Evolutionary conservation across 371 early-diverging fungal genomes (phyloP).

Genomic region (Rhizopus arrhizus): DNA sequence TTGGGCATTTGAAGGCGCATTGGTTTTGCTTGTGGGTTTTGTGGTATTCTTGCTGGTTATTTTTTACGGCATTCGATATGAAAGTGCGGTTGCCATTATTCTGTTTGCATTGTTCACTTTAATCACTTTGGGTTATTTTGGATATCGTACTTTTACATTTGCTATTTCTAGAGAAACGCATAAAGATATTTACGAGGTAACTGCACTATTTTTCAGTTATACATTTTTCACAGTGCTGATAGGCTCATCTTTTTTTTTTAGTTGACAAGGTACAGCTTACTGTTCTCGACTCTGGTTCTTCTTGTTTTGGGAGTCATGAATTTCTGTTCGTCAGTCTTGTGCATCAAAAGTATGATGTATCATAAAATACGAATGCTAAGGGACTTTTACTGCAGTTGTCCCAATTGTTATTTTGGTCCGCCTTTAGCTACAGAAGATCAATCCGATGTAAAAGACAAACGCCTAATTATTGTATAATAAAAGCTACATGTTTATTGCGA

Average conservation of each 20-base stretch:
- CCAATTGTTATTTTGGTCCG: neutral
- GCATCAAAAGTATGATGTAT: slow-evolving; percentile 8
- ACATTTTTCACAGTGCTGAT: no score
- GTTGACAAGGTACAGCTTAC: slow-evolving; percentile 3
- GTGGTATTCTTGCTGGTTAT: slow-evolving; percentile 18
- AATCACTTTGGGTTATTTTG: slow-evolving; percentile 27
- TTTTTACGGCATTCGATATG: slow-evolving; percentile 9
- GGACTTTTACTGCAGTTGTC: slow-evolving; percentile 1
- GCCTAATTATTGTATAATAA: no score
- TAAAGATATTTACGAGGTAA: slow-evolving; percentile 31
- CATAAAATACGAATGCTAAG: slow-evolving; percentile 6
- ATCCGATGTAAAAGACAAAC: no score
- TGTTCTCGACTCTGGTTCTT: slow-evolving; percentile 12
- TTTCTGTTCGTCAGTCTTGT: slow-evolving; percentile 10
- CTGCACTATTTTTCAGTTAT: no score
- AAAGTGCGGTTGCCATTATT: neutral
- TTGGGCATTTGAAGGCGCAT: slow-evolving; percentile 12
- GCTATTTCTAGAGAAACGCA: slow-evolving; percentile 8
- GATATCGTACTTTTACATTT: slow-evolving; percentile 27
- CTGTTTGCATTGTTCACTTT: neutral
- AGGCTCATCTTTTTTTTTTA: neutral
- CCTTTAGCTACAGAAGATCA: no score
- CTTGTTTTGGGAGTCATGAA: slow-evolving; percentile 10
- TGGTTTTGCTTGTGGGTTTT: slow-evolving; percentile 11
- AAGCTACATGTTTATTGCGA: no score